Base-by-base conservation (phyloP, 1,284 basidiomycete genomes). In the Cutaneotrichosporon mucoides region DNA sequence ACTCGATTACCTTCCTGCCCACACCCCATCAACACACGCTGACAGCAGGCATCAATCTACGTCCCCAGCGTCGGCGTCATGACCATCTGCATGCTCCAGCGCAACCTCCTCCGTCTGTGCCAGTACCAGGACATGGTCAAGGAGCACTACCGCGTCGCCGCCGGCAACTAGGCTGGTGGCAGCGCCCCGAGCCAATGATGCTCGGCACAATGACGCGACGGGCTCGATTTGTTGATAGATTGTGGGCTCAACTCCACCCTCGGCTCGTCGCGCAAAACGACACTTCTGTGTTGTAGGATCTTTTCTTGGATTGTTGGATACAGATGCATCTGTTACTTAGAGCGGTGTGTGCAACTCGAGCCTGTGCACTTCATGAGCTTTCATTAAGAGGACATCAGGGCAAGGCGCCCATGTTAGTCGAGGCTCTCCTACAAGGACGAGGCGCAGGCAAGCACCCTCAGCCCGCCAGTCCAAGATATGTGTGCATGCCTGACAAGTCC, bases 61-160 rank as follows among this genome's bases (percentile, higher is more conserved):
- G 83, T 95, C 63, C 93, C 94, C 12, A 88, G 91, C 4, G 92
- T 99, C 35, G 95, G 95, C 44, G 96, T 96, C 80, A 90, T 95
- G 63, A 99, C 95, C 1, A 96, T 97, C 66, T 83, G 93, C 70
- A 96, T 99, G 92, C 83, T 99, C 38, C 84, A 98, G 74, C 85
- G 95, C 57, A 99, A 98, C 77, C 76, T 99, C 55, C 76, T 90
- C 71, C 86, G 89, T 49, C 78, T 91, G 68, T 85, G 85, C 70
- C 82, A 84, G 60, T 92, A 90, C 72, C 82, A 81, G 57, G 81
- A 80, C 68, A 78, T 79, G 66, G 67, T 73, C 53, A 71, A 66
- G 56, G 59, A 64, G 60, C 55, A 52, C 45, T 46, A 46, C 52
- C 45, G 50, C 45, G 51, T 11, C 37, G 53, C 53, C 4, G 44